These are phyloP conservation scores for Akanthomyces dipterigenus DNA, from an alignment of 2,329 filamentous ascomycete genomes.

Conservation along the genomic window DNA sequence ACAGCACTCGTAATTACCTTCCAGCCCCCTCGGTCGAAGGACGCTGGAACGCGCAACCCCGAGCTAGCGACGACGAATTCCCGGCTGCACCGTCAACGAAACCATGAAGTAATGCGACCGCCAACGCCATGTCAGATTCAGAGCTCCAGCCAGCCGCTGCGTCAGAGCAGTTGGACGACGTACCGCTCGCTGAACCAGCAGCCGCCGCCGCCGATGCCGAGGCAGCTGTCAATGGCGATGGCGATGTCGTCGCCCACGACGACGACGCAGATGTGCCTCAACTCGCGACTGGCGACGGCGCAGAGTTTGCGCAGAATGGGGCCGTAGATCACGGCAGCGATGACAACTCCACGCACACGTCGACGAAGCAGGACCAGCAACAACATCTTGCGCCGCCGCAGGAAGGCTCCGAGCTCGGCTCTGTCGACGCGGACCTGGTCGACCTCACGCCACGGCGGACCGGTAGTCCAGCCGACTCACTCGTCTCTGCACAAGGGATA, in stretches of 20 bases:
- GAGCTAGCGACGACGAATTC: not conserved
- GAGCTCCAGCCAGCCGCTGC: not conserved
- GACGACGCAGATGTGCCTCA: constrained; percentile 13
- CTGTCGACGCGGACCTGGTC: constrained; percentile 36
- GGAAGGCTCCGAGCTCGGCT: constrained; percentile 22
- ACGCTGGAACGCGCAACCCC: not conserved
- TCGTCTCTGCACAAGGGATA: constrained; percentile 67
- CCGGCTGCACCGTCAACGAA: not conserved
- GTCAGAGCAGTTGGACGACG: not conserved
- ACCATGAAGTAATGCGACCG: constrained; percentile 7
- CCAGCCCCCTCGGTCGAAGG: not conserved
- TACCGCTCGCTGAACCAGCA: not conserved
- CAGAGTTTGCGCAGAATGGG: not conserved
- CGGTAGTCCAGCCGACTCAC: constrained; percentile 56
- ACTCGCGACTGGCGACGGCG: constrained; percentile 6
- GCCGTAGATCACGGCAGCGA: not conserved
- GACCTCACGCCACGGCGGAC: constrained; percentile 26
- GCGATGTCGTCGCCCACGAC: not conserved
- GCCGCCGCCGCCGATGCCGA: not conserved
- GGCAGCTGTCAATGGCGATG: not conserved
- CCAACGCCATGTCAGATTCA: constrained; percentile 10
- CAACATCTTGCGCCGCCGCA: constrained; percentile 26
- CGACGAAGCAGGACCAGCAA: constrained; percentile 26
- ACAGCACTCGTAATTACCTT: not conserved
- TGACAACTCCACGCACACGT: constrained; percentile 23